phyloP scores from a whole-genome alignment of 2,329 filamentous ascomycete species.

The Paecilomyces variotii region DNA sequence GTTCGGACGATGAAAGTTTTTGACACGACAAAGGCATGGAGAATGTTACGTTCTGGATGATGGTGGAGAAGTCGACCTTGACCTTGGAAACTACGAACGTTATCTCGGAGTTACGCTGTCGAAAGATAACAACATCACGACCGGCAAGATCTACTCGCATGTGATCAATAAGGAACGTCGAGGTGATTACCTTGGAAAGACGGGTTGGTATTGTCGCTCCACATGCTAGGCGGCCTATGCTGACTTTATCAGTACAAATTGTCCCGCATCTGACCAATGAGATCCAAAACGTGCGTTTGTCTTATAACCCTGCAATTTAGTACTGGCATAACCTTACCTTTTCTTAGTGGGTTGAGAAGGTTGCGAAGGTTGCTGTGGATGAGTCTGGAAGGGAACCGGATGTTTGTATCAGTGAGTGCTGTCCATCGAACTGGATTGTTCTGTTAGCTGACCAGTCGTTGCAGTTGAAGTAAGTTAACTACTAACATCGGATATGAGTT shows the following conservation, averaged over 20 bases:
- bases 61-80: conserved; percentile 68
- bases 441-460: conserved; percentile 1
- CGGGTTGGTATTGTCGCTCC: conserved; percentile 24
- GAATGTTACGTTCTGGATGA: conserved; percentile 85
- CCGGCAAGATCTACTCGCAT: conserved; percentile 88
- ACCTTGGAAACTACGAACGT: conserved; percentile 68
- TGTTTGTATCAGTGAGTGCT: conserved; percentile 71
- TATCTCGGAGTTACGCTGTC: conserved; percentile 78
- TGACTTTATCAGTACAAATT: conserved; percentile 55
- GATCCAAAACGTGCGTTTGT: background rate
- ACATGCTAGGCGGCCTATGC: background rate
- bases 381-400: conserved; percentile 76
- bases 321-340: conserved; percentile 43
- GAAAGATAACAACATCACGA: conserved; percentile 91
- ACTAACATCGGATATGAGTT: conserved; percentile 52
- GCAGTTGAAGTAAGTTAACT: conserved; percentile 11
- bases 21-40: conserved; percentile 55
- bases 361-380: conserved; percentile 78
- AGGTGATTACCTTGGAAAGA: conserved; percentile 78
- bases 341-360: conserved; percentile 63
- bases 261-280: conserved; percentile 81
- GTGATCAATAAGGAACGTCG: conserved; percentile 69
- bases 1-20: background rate
- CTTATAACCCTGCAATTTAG: conserved; percentile 58
- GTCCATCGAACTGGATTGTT: background rate